phyloP scores from a whole-genome alignment of 1,284 basidiomycete species.

The Hypsizygus ulmarius region DNA sequence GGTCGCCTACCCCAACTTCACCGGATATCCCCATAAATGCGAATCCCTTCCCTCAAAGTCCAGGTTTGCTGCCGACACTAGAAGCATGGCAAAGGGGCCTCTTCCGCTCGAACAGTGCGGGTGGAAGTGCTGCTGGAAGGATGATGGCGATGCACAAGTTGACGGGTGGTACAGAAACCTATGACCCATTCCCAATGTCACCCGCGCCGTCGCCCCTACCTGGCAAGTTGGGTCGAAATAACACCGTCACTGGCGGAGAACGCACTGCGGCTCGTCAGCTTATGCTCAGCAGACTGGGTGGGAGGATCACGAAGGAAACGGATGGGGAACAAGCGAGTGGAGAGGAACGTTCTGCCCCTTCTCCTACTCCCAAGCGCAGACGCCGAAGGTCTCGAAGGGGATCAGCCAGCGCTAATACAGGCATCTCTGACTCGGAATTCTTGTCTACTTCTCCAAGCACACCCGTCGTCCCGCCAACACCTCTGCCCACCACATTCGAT shows the following conservation, averaged over 20 bases:
- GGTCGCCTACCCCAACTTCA: slow-evolving; percentile 51
- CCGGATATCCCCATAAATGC: slow-evolving; percentile 54
- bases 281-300: slow-evolving; percentile 61
- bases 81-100: slow-evolving; percentile 69
- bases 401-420: slow-evolving; percentile 46
- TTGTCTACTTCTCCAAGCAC: slow-evolving; percentile 60
- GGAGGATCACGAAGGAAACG: slow-evolving; percentile 58
- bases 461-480: slow-evolving; percentile 54
- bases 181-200: slow-evolving; percentile 52
- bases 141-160: slow-evolving; percentile 75
- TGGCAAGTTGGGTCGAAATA: slow-evolving; percentile 60
- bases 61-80: slow-evolving; percentile 57
- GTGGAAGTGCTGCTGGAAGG: slow-evolving; percentile 41
- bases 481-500: slow-evolving; percentile 41
- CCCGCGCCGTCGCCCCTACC: slow-evolving; percentile 48
- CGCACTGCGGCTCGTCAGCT: slow-evolving; percentile 64
- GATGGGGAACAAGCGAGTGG: slow-evolving; percentile 63
- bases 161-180: slow-evolving; percentile 58
- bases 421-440: slow-evolving; percentile 64
- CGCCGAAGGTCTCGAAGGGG: slow-evolving; percentile 58
- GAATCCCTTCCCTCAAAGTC: slow-evolving; percentile 62
- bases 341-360: slow-evolving; percentile 54
- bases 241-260: slow-evolving; percentile 78
- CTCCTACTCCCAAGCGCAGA: slow-evolving; percentile 49
- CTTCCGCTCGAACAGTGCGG: slow-evolving; percentile 77